Evolutionary conservation across 2,329 filamentous ascomycete species (phyloP).

Genomic region (Alternaria novae-zelandiae): DNA sequence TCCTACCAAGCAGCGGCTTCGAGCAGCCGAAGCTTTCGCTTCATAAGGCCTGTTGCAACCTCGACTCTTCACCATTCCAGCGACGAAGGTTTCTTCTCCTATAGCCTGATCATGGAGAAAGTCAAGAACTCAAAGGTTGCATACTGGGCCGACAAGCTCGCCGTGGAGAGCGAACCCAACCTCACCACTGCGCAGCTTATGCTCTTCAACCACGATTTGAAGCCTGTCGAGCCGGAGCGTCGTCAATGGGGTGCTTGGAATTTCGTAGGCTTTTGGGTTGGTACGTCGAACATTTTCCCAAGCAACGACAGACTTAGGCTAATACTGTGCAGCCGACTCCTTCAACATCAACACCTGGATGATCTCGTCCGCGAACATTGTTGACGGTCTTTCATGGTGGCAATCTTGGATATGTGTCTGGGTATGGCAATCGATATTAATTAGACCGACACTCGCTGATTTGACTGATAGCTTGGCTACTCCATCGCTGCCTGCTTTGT

Average conservation of each 20-base stretch:
- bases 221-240: conserved; percentile 74
- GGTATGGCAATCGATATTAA: conserved; percentile 41
- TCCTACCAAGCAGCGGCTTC: conserved; percentile 26
- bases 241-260: conserved; percentile 88
- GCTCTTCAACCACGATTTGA: conserved; percentile 84
- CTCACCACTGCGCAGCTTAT: conserved; percentile 81
- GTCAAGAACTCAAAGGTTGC: conserved; percentile 46
- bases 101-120: conserved; percentile 49
- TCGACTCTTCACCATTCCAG: conserved; percentile 21
- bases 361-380: conserved; percentile 85
- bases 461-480: conserved; percentile 66
- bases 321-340: conserved; percentile 46
- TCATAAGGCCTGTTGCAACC: conserved; percentile 29
- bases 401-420: conserved; percentile 80
- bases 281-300: conserved; percentile 22
- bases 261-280: conserved; percentile 87
- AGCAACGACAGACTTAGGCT: conserved; percentile 5
- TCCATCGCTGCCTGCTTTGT: conserved; percentile 74
- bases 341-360: conserved; percentile 80
- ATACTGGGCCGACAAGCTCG: conserved; percentile 63
- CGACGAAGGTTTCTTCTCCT: conserved; percentile 17
- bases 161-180: conserved; percentile 76
- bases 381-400: conserved; percentile 84
- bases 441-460: conserved; percentile 2
- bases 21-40: conserved; percentile 24